phyloP scores from a whole-genome alignment of 352 stramenopile genomes.

The Aphanomyces euteiches region DNA sequence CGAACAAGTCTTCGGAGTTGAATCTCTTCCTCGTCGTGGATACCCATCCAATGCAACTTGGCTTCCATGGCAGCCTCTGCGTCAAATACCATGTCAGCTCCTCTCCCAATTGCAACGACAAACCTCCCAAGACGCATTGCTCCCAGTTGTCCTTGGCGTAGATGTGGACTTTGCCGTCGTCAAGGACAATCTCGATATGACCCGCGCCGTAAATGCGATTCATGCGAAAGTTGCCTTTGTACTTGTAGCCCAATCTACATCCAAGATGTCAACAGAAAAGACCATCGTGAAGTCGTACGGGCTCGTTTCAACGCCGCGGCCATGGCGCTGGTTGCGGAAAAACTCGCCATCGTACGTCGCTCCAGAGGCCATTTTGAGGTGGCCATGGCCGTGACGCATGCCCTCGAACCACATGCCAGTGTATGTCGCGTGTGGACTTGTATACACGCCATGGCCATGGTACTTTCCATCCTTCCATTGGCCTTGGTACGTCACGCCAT shows the following conservation, averaged over 20 bases:
- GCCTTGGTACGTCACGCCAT: constrained; percentile 59
- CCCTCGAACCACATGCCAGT: constrained; percentile 53
- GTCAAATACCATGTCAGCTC: neutral
- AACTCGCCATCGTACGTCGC: constrained; percentile 66
- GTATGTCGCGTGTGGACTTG: constrained; percentile 48
- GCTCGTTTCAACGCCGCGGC: constrained; percentile 60
- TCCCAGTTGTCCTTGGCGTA: constrained; percentile 53
- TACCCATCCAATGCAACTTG: constrained; percentile 11
- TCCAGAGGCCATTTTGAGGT: constrained; percentile 40
- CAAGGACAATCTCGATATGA: constrained; percentile 42
- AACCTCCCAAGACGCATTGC: constrained; percentile 46
- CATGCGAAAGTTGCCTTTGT: constrained; percentile 46
- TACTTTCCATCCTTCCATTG: constrained; percentile 57
- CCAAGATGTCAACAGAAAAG: neutral
- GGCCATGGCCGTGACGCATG: constrained; percentile 48
- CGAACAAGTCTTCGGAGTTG: constrained; percentile 55
- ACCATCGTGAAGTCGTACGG: neutral
- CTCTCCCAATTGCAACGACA: neutral
- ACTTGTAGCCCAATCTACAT: constrained; percentile 47
- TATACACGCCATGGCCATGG: constrained; percentile 59
- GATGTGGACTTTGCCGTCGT: constrained; percentile 37
- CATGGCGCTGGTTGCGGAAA: constrained; percentile 55
- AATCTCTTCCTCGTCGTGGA: constrained; percentile 38
- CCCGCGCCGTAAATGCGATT: constrained; percentile 63
- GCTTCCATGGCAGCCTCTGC: constrained; percentile 19